Percentiles rank a stretch among this genome's conserved stretches.
phyloP scores from a whole-genome alignment of 2,329 filamentous ascomycete genomes.

The Penicillium sumatraense region DNA sequence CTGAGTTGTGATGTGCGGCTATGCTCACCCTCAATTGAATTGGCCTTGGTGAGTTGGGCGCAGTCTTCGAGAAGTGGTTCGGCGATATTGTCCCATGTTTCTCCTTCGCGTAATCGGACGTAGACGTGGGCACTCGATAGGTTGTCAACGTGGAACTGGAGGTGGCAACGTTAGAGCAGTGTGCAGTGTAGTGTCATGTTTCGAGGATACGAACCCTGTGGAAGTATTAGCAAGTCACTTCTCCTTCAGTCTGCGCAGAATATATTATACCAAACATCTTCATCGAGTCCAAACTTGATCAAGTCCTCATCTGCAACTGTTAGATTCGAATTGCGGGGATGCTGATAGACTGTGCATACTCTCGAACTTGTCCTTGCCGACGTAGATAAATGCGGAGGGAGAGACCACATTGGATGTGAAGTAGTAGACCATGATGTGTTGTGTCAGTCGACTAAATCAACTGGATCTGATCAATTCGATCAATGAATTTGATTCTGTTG shows the following conservation, averaged over 20 bases:
- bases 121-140: conserved; percentile 97
- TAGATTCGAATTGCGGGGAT: background rate
- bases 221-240: too few relatives aligned
- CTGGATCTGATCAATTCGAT: background rate
- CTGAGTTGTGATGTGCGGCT: background rate
- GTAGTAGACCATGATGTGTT: conserved; percentile 98
- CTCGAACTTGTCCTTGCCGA: conserved; percentile 98
- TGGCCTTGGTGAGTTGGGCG: conserved; percentile 97
- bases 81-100: conserved; percentile 83
- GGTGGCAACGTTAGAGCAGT: conserved; percentile 15
- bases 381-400: conserved; percentile 86
- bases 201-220: conserved; percentile 36
- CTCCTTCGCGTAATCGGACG: conserved; percentile 76
- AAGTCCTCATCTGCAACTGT: conserved; percentile 81
- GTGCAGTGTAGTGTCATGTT: background rate
- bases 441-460: too few relatives aligned
- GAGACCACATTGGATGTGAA: conserved; percentile 85
- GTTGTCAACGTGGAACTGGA: conserved; percentile 94
- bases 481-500: background rate
- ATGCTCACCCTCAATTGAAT: conserved; percentile 85
- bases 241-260: too few relatives aligned
- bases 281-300: conserved; percentile 87
- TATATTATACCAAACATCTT: conserved; percentile 95
- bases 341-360: too few relatives aligned
- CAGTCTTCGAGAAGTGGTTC: conserved; percentile 78